phyloP scores from a whole-genome alignment of 768 basidiomycete genomes.

The Rhodotorula babjevae region DNA sequence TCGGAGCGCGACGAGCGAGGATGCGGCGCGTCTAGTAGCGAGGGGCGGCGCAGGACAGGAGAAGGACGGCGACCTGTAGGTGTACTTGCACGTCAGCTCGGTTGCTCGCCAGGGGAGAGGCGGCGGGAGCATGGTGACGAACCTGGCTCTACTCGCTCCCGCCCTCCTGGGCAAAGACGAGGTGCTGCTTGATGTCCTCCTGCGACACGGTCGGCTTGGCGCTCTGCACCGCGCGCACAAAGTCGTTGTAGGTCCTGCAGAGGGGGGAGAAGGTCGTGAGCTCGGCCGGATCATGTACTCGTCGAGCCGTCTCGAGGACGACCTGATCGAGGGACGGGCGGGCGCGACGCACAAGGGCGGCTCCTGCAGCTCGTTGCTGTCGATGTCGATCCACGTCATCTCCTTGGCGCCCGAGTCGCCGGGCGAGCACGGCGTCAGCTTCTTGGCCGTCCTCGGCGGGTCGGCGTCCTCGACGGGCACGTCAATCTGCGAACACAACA shows the following conservation, averaged over 20 bases:
- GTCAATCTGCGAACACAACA: constrained; percentile 45
- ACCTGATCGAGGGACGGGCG: too few relatives aligned
- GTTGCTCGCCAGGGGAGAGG: too few relatives aligned
- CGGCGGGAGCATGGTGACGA: too few relatives aligned
- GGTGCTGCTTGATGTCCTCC: constrained; percentile 67
- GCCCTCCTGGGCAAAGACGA: constrained; percentile 50
- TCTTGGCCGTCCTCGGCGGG: constrained; percentile 40
- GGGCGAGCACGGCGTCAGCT: constrained; percentile 95
- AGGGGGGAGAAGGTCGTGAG: too few relatives aligned
- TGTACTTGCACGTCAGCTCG: too few relatives aligned
- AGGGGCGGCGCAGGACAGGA: too few relatives aligned
- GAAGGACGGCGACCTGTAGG: too few relatives aligned
- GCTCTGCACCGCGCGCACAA: constrained; percentile 69
- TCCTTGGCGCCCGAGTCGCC: constrained; percentile 80
- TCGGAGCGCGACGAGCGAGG: too few relatives aligned
- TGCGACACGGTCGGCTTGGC: constrained; percentile 83
- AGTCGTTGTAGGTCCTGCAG: constrained; percentile 54
- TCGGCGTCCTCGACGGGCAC: constrained; percentile 44
- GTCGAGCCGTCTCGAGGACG: too few relatives aligned
- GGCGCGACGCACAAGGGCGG: constrained; percentile 63
- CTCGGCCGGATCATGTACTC: too few relatives aligned
- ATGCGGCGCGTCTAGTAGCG: too few relatives aligned
- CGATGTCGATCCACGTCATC: constrained; percentile 82
- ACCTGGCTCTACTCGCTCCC: constrained; percentile 42
- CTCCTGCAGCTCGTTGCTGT: constrained; percentile 82